Evolutionary conservation across 2,329 filamentous ascomycete species (phyloP), one percentile per base, ranked within the genome.

Genomic region (Aspergillus quadricinctus): DNA sequence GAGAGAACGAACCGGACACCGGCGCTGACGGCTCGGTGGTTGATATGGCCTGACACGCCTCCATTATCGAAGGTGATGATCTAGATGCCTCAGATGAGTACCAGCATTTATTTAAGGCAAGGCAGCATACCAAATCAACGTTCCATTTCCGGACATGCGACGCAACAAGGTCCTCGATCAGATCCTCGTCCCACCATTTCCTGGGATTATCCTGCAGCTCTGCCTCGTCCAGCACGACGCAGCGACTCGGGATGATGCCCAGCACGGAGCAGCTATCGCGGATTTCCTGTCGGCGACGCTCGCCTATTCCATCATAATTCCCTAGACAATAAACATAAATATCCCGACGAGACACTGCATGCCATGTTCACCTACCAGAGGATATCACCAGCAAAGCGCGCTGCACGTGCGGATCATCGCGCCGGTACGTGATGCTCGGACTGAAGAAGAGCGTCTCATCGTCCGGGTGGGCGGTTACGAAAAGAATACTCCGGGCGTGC

Each of bases 51-150:
- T 1, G 72, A 75, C 5, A 76, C 68, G 17, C 74, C 75, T 25
- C 71, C 71, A n/a, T 71, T 55, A 45, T 77, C 75, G 55, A 77
- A 77, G 0, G 74, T 77, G 50, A 76, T 67, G 52, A 77, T 75
- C 71, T 69, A 27, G 21, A 21, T 23, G 23, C 23, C 23, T 23
- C 23, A 43, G 10, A 27, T 45, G n/a, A 9, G 6, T 6, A 4
- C 10, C 10, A 27, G 10, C 21, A 23, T 3, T 4, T 7, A 8
- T n/a, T 17, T 10, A 14, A 61, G 19, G 19, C 23, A 31, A 25
- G 10, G 14, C n/a, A 11, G 2, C 69, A 52, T 52, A 74, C 72
- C 48, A 71, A 67, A 56, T 76, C 73, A 45, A 74, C 64, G 5
- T 73, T 58, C 74, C 75, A 76, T 53, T 69, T 70, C 21, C 62